A percentile compares a stretch with the other conserved stretches of the same genome.
Conservation (phyloP, 2,329 filamentous ascomycete genomes). For the Penicillium sp. region DNA sequence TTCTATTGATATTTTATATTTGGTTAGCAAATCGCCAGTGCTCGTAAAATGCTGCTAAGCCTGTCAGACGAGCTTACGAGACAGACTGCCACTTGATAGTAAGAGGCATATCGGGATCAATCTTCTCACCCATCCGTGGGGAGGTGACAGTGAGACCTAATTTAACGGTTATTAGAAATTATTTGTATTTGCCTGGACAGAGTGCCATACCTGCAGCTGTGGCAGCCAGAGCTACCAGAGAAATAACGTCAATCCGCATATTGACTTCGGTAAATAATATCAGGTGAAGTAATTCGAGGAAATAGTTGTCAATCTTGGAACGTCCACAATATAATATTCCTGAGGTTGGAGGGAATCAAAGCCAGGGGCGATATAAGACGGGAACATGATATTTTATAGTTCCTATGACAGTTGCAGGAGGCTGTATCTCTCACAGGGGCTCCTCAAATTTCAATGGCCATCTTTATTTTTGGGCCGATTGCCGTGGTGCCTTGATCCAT, state of each 20-base stretch:
- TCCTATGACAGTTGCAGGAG: neutral
- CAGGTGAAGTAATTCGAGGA: neutral
- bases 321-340: constrained; percentile 1
- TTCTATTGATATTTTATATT: constrained; percentile 24
- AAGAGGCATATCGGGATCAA: constrained; percentile 39
- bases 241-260: constrained; percentile 30
- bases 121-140: constrained; percentile 30
- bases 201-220: constrained; percentile 28
- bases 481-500: constrained; percentile 14
- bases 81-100: constrained; percentile 42
- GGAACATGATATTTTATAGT: constrained; percentile 11
- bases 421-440: neutral
- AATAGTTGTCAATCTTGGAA: neutral
- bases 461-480: constrained; percentile 14
- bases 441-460: constrained; percentile 1
- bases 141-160: constrained; percentile 37
- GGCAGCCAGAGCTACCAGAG: constrained; percentile 29
- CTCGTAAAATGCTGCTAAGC: too few species aligned
- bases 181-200: neutral
- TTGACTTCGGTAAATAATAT: neutral
- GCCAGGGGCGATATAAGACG: constrained; percentile 1
- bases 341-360: constrained; percentile 7
- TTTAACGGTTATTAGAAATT: neutral
- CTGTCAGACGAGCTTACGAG: constrained; percentile 20
- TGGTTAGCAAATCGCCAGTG: neutral